Percentiles rank a stretch among this genome's conserved stretches.
These are phyloP conservation scores for Debaryomyces sp. DNA, from an alignment of 1,139 yeast species.

Conservation along the genomic window DNA sequence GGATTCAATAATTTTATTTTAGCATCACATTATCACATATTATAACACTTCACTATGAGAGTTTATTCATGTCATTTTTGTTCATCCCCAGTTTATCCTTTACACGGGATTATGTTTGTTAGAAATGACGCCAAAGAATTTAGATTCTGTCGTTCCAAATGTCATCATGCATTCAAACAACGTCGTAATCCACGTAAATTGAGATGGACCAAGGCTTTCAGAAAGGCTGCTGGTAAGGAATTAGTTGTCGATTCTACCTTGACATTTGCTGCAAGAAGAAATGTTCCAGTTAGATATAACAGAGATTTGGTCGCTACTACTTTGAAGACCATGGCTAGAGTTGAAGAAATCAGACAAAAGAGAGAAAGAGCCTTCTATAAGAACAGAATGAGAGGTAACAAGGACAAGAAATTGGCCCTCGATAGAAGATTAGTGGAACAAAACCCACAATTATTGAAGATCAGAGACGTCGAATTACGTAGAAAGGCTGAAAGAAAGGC, in stretches of 20 bases:
- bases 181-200: conserved; percentile 98
- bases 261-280: conserved; percentile 96
- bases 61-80: conserved; percentile 94
- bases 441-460: conserved; percentile 84
- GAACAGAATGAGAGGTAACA: conserved; percentile 99
- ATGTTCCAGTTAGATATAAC: conserved; percentile 96
- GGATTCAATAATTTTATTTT: conserved; percentile 4
- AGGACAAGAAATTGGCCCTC: conserved; percentile 78
- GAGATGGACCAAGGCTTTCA: conserved; percentile 98
- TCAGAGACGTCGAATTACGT: conserved; percentile 91
- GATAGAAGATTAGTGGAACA: conserved; percentile 88
- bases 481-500: conserved; percentile 74
- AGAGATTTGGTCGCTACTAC: conserved; percentile 95
- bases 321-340: conserved; percentile 91
- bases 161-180: conserved; percentile 96
- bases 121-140: conserved; percentile 98
- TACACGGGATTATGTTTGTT: conserved; percentile 97
- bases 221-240: conserved; percentile 99
- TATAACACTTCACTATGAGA: conserved; percentile 59
- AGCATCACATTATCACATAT: conserved; percentile 6
- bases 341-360: conserved; percentile 93
- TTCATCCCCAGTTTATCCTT: conserved; percentile 96
- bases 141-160: conserved; percentile 95
- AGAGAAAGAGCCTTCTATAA: conserved; percentile 98
- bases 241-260: conserved; percentile 96